These are phyloP conservation scores for Trametes polyzona DNA, from an alignment of 1,284 basidiomycete species.

Conservation along the genomic window DNA sequence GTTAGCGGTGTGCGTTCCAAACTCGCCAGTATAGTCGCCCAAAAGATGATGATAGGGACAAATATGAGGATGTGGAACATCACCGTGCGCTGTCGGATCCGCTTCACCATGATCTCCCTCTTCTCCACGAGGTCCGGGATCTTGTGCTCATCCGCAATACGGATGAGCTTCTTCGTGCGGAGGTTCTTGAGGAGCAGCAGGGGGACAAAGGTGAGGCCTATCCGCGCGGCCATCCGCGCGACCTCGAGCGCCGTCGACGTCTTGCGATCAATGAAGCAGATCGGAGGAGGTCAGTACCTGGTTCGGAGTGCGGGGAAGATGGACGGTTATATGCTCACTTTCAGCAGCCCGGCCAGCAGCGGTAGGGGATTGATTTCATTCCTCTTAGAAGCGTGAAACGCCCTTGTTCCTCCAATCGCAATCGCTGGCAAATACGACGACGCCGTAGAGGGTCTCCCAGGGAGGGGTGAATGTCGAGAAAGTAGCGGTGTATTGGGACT, in stretches of 20 bases:
- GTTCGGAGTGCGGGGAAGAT: conserved; percentile 3
- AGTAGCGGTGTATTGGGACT: not conserved
- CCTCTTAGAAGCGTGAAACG: conserved; percentile 48
- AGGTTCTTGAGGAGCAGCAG: conserved; percentile 61
- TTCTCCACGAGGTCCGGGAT: conserved; percentile 54
- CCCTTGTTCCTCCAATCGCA: not conserved
- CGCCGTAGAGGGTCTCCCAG: not conserved
- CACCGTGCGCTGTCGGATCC: conserved; percentile 51
- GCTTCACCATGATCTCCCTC: conserved; percentile 48
- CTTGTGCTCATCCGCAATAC: conserved; percentile 54
- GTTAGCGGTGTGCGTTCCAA: conserved; percentile 84
- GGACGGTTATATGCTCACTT: conserved; percentile 40
- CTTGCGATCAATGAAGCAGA: conserved; percentile 35
- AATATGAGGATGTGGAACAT: conserved; percentile 64
- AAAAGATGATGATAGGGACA: conserved; percentile 72
- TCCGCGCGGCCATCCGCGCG: conserved; percentile 64
- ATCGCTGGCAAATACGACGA: not conserved
- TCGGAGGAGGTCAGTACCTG: conserved; percentile 17
- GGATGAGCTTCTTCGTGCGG: conserved; percentile 54
- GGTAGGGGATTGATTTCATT: conserved; percentile 41
- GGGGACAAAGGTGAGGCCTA: conserved; percentile 75
- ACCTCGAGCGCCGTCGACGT: conserved; percentile 60
- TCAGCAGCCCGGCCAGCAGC: conserved; percentile 48
- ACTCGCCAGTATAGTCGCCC: conserved; percentile 75
- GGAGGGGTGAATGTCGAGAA: not conserved